These are phyloP conservation scores for Tuber microsphaerosporum DNA, from an alignment of 495 filamentous ascomycete genomes.

Conservation along the genomic window DNA sequence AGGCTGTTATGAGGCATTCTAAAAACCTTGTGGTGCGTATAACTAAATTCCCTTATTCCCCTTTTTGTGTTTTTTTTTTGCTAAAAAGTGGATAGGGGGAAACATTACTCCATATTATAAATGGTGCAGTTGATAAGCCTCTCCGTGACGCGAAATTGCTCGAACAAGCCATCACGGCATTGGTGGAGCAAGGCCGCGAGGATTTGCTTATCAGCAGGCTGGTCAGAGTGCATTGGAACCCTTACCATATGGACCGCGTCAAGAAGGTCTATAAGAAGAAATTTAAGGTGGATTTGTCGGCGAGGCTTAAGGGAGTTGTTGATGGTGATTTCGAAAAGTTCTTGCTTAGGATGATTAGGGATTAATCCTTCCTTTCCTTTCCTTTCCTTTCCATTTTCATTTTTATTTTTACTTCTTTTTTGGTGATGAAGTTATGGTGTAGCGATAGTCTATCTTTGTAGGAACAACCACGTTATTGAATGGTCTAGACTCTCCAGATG, in stretches of 20 bases:
- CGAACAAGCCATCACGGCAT: constrained; percentile 62
- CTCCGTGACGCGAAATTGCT: constrained; percentile 92
- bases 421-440: background rate
- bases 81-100: constrained; percentile 59
- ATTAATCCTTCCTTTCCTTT: constrained; percentile 10
- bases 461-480: background rate
- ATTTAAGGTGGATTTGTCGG: constrained; percentile 63
- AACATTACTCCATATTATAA: constrained; percentile 88
- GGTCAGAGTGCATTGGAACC: constrained; percentile 80
- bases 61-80: background rate
- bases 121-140: constrained; percentile 90
- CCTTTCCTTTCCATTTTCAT: background rate
- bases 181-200: constrained; percentile 53
- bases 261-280: constrained; percentile 64
- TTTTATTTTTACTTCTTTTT: background rate
- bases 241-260: constrained; percentile 61
- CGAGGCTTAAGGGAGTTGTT: constrained; percentile 50
- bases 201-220: constrained; percentile 75
- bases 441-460: background rate
- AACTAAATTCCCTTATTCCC: constrained; percentile 9
- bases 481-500: background rate
- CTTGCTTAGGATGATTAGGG: constrained; percentile 48
- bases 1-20: constrained; percentile 79
- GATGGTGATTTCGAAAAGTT: constrained; percentile 55
- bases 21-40: constrained; percentile 78